A percentile compares a stretch with the other conserved stretches of the same genome.
Evolutionary conservation across 2,329 filamentous ascomycete genomes (phyloP).

Genomic region (Pseudovirgaria hyperparasitica): DNA sequence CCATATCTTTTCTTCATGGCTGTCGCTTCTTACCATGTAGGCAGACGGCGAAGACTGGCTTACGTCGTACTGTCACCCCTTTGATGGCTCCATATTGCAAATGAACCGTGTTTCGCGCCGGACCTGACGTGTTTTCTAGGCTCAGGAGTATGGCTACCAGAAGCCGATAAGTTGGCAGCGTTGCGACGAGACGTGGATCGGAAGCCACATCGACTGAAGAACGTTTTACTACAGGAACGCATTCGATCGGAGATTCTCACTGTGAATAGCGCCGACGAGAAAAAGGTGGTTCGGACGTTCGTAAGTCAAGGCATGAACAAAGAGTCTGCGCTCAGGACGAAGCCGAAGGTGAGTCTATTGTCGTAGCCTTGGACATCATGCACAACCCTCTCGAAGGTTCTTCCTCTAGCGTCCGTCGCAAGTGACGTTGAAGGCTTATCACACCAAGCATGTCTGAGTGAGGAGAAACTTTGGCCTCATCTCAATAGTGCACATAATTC

Average conservation of each 20-base stretch:
- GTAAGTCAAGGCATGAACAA: conserved; percentile 43
- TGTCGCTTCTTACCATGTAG: no score
- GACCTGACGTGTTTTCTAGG: conserved; percentile 29
- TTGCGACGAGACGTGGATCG: conserved; percentile 66
- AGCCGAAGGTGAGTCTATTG: conserved; percentile 56
- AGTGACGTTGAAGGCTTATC: no score
- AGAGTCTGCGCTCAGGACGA: conserved; percentile 67
- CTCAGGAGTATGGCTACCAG: conserved; percentile 72
- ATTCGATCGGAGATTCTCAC: conserved; percentile 56
- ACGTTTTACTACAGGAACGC: conserved; percentile 46
- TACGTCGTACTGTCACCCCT: no score
- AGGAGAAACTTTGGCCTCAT: no score
- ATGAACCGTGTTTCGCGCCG: neutral
- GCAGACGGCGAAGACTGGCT: no score
- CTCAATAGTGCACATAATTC: no score
- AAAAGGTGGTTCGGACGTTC: conserved; percentile 57
- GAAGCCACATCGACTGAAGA: conserved; percentile 56
- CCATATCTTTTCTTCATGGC: conserved; percentile 3
- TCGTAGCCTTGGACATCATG: no score
- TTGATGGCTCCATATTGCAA: no score
- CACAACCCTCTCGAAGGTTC: no score
- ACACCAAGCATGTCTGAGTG: no score
- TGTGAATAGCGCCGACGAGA: conserved; percentile 39
- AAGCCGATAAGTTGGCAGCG: conserved; percentile 49
- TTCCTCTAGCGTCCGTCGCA: no score